Evolutionary conservation across 2,329 filamentous ascomycete genomes (phyloP), one percentile per base, ranked within the genome.

Genomic region (Aureobasidium sp.): DNA sequence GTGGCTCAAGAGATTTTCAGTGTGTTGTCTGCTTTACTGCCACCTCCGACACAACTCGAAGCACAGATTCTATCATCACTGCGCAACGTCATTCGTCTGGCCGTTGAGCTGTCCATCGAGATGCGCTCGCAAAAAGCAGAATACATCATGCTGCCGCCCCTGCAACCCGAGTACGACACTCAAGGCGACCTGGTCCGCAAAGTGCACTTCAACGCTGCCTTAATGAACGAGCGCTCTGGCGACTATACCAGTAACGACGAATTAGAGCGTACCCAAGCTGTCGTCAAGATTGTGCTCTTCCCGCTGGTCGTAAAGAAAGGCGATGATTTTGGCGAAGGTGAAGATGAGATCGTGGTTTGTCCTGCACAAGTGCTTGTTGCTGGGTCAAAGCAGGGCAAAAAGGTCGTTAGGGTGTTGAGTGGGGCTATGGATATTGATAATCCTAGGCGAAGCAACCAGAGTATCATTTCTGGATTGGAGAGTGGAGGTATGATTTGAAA

Each of bases 91-190:
- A 86, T 99, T 76, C 86, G 86, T 67, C 85, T 93, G 65, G 94
- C 95, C 0, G 94, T 97, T 55, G 88, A 90, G 63, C 84, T 99
- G 12, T 92, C 92, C 1, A 87, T 99, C 67, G 92, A 97, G 78
- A 99, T 99, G 94, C 92, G 94, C 72, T 95, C 89, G 17, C 94
- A 99, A 74, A 87, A 91, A 64, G 92, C 94, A 41, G 94, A 97
- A 78, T 99, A 96, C 79, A 94, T 96, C 79, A 99, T 99, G 93
- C 86, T 97, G 20, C 93, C 94, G 32, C 94, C 94, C 5, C 81
- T 96, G 62, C 90, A 94, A 74, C 94, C 94, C 26, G 92, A 97
- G 74, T 97, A 96, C 75, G 92, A 97, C 75, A 88, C 87, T 69
- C 91, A 94, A 66, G 94, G 94, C 68, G 93, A 97, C 71, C 84